Conservation (phyloP, 768 basidiomycete species). For the Trametes villosa region DNA sequence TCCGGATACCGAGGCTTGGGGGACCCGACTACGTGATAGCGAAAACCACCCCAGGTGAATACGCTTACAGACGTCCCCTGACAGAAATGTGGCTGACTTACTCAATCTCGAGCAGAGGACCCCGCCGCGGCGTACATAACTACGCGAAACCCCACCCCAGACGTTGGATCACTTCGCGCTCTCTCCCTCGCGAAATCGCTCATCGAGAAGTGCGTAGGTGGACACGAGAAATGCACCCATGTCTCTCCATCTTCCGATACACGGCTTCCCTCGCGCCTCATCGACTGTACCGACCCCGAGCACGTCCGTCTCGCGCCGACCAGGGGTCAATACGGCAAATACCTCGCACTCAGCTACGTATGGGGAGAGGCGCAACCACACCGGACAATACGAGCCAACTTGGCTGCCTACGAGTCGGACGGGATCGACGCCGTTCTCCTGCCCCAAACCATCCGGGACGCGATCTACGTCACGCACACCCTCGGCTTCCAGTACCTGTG, state of each 20-base stretch:
- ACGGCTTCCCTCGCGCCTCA: slow-evolving; percentile 10
- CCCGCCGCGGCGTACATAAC: too few relatives aligned
- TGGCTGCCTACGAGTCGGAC: background rate
- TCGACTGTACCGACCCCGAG: slow-evolving; percentile 14
- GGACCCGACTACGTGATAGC: too few relatives aligned
- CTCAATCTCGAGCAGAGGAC: too few relatives aligned
- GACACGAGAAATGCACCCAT: slow-evolving; percentile 6
- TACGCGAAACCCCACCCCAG: too few relatives aligned
- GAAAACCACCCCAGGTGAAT: too few relatives aligned
- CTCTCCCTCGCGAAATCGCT: too few relatives aligned
- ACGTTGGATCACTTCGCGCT: too few relatives aligned
- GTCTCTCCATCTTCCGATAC: background rate
- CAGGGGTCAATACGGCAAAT: slow-evolving; percentile 1
- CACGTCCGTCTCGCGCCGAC: background rate
- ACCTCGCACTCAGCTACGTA: slow-evolving; percentile 16
- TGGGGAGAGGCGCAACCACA: slow-evolving; percentile 5
- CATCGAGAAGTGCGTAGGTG: too few relatives aligned
- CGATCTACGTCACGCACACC: slow-evolving; percentile 3
- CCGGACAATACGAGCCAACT: background rate
- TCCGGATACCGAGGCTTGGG: too few relatives aligned
- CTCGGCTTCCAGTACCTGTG: slow-evolving; percentile 20
- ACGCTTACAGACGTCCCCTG: too few relatives aligned
- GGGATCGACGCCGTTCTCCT: slow-evolving; percentile 5
- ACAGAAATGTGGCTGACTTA: too few relatives aligned
- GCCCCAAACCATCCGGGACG: slow-evolving; percentile 18